These are phyloP conservation scores for Silene uniflora DNA, from an alignment of 148 eudicot species.

Conservation along the genomic window DNA sequence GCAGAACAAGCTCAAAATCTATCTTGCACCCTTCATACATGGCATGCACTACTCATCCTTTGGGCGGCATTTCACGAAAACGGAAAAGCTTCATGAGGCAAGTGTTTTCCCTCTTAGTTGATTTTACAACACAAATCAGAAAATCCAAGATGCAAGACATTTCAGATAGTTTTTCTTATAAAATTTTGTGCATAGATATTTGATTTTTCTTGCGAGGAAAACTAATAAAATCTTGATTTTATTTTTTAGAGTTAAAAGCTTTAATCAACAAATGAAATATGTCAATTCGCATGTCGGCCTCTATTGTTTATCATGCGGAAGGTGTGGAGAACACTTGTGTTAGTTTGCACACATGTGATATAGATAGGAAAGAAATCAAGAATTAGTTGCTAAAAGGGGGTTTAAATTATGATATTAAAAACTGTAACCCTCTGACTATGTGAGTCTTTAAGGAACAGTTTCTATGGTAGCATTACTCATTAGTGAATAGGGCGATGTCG, in stretches of 20 bases:
- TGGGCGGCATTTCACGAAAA: slow-evolving; percentile 67
- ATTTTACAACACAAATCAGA: no score
- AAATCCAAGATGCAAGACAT: no score
- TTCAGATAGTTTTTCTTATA: no score
- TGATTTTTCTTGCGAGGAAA: no score
- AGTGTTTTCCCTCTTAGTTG: slow-evolving; percentile 11
- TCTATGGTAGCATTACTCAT: background rate
- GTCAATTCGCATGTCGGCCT: background rate
- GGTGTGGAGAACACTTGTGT: background rate
- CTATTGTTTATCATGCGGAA: background rate
- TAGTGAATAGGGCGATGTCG: background rate
- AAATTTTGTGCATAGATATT: no score
- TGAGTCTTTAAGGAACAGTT: background rate
- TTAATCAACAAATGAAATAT: background rate
- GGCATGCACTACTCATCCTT: slow-evolving; percentile 56
- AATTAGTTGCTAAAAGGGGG: background rate
- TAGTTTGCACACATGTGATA: background rate
- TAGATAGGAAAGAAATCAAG: background rate
- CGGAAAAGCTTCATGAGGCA: slow-evolving; percentile 52
- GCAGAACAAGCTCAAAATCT: slow-evolving; percentile 45
- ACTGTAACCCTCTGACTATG: background rate
- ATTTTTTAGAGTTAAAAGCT: no score
- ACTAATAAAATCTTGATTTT: no score
- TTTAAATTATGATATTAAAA: background rate
- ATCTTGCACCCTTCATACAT: slow-evolving; percentile 58